Conservation (phyloP, 768 basidiomycete genomes). For the Tulasnella sp. region DNA sequence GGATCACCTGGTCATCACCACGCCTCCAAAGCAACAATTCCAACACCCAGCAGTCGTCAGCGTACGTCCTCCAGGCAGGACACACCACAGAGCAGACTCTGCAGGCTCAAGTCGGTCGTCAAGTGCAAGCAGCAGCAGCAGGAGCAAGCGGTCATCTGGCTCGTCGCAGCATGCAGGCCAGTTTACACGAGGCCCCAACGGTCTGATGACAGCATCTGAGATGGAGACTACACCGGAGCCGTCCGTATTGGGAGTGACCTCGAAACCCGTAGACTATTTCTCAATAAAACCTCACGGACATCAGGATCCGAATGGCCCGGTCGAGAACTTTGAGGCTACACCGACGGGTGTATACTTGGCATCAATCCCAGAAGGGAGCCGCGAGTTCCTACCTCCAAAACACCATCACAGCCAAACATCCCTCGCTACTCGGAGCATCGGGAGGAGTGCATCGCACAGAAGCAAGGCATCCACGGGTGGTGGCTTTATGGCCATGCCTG, state of each 20-base stretch:
- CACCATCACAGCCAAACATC: background rate
- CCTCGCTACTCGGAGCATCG: background rate
- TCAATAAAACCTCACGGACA: constrained; percentile 4
- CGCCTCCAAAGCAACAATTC: constrained; percentile 11
- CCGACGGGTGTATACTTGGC: constrained; percentile 5
- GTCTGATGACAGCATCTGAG: constrained; percentile 17
- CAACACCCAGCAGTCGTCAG: constrained; percentile 16
- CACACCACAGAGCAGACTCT: background rate
- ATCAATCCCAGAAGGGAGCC: constrained; percentile 10
- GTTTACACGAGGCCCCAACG: background rate
- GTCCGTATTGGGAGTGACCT: constrained; percentile 6
- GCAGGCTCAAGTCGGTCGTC: constrained; percentile 4
- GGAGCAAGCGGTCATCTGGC: constrained; percentile 10
- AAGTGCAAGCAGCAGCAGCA: constrained; percentile 4
- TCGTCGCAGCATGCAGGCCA: background rate
- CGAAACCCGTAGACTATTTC: constrained; percentile 1
- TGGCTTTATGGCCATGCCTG: constrained; percentile 6
- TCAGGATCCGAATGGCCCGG: constrained; percentile 6
- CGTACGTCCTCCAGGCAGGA: background rate
- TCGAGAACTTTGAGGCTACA: constrained; percentile 2
- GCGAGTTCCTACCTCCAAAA: background rate
- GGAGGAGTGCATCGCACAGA: background rate
- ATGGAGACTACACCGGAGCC: constrained; percentile 12
- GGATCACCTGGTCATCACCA: constrained; percentile 21
- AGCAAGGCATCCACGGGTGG: background rate